These are phyloP conservation scores for Candida gigantensis DNA, from an alignment of 1,139 yeast species.

Conservation along the genomic window DNA sequence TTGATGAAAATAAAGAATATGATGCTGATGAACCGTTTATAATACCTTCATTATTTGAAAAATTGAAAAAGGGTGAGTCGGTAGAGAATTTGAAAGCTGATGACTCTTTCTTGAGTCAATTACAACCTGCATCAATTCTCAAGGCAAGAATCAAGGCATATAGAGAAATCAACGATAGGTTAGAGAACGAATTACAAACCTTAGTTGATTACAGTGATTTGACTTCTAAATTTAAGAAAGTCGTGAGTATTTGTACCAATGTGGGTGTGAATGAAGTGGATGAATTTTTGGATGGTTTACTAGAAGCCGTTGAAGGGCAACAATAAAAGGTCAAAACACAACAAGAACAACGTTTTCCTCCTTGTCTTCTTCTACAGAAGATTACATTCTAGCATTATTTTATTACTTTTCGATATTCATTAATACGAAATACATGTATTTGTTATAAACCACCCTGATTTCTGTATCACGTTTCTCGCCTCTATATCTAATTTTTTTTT, in stretches of 20 bases:
- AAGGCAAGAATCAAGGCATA: conserved; percentile 83
- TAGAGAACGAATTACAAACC: conserved; percentile 53
- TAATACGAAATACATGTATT: no score
- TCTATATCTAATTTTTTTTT: no score
- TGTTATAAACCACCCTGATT: background rate
- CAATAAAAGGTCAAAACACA: conserved; percentile 10
- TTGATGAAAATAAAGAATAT: conserved; percentile 31
- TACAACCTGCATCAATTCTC: conserved; percentile 66
- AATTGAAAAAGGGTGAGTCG: conserved; percentile 37
- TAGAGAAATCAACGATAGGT: conserved; percentile 32
- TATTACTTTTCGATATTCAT: no score
- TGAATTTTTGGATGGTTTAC: conserved; percentile 75
- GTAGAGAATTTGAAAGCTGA: conserved; percentile 28
- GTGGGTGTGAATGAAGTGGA: conserved; percentile 78
- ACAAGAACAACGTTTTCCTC: conserved; percentile 1
- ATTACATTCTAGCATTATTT: no score
- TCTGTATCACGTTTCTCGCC: background rate
- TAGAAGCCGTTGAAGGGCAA: conserved; percentile 83
- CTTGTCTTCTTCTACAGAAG: no score
- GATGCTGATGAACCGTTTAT: conserved; percentile 89
- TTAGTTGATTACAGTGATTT: conserved; percentile 59
- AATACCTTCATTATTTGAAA: conserved; percentile 56
- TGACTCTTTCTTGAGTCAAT: conserved; percentile 27
- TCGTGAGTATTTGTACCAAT: conserved; percentile 87
- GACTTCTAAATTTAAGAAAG: conserved; percentile 84